Conservation (phyloP, 225 moss, liverwort and hornwort species). For the Bryum argenteum region DNA sequence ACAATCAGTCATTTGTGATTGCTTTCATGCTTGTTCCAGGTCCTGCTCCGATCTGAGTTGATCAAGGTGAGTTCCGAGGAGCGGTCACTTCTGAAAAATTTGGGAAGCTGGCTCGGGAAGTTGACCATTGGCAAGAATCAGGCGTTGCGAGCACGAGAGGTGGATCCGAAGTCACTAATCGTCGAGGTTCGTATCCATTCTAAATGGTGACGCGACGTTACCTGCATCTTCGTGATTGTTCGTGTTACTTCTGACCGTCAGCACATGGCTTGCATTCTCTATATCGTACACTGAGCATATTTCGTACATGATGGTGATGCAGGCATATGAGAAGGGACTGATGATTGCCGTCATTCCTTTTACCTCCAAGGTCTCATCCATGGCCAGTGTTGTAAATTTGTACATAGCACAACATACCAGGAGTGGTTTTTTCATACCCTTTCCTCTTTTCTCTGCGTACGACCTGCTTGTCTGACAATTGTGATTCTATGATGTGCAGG, state of each 20-base stretch:
- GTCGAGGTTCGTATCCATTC: slow-evolving; percentile 63
- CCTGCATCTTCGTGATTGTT: slow-evolving; percentile 1
- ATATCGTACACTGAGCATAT: slow-evolving; percentile 6
- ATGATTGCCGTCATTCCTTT: slow-evolving; percentile 99
- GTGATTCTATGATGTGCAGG: slow-evolving; percentile 53
- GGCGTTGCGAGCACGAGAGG: slow-evolving; percentile 89
- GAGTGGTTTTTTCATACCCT: background rate
- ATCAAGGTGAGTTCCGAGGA: slow-evolving; percentile 97
- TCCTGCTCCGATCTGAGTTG: slow-evolving; percentile 88
- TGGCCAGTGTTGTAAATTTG: slow-evolving; percentile 19
- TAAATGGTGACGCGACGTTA: slow-evolving; percentile 5
- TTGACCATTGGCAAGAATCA: slow-evolving; percentile 97
- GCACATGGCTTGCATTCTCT: background rate
- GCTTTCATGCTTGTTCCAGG: slow-evolving; percentile 48
- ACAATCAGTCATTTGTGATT: slow-evolving; percentile 17
- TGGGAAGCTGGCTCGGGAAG: slow-evolving; percentile 99
- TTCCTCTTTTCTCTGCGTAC: slow-evolving; percentile 7
- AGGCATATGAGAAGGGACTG: slow-evolving; percentile 97
- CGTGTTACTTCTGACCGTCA: slow-evolving; percentile 8
- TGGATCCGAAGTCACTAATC: slow-evolving; percentile 96
- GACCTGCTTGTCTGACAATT: slow-evolving; percentile 16
- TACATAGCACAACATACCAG: slow-evolving; percentile 1
- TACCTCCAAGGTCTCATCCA: slow-evolving; percentile 76
- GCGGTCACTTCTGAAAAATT: slow-evolving; percentile 89
- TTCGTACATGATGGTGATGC: slow-evolving; percentile 31